Evolutionary conservation across 768 basidiomycete genomes (phyloP).

Genomic region (Roridomyces roridus): DNA sequence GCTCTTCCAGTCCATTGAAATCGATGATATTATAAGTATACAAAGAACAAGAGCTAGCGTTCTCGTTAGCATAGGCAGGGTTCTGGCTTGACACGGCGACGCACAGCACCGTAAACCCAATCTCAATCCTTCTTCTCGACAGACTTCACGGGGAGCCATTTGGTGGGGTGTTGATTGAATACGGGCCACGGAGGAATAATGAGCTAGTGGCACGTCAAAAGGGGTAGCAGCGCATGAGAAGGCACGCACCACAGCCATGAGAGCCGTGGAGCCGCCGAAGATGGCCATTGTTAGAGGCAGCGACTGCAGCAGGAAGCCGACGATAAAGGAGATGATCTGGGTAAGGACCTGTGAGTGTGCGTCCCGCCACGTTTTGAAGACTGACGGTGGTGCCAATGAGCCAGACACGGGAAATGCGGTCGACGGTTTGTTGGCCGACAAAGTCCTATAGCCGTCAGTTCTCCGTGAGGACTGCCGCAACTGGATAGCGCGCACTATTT

Average conservation of each 20-base stretch:
- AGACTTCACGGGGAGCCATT: conserved; percentile 55
- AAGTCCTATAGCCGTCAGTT: conserved; percentile 54
- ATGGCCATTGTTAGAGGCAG: conserved; percentile 57
- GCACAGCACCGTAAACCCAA: too few species aligned
- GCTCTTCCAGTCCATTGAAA: too few species aligned
- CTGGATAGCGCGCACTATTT: conserved; percentile 38
- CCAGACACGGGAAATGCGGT: conserved; percentile 48
- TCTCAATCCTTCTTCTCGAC: conserved; percentile 34
- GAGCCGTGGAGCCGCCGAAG: conserved; percentile 45
- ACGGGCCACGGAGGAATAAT: conserved; percentile 75
- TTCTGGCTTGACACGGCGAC: neutral
- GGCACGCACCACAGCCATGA: conserved; percentile 49
- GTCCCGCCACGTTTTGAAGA: neutral
- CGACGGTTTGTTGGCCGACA: conserved; percentile 62
- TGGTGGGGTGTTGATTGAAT: conserved; percentile 66
- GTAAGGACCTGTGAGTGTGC: neutral
- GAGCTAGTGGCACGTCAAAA: conserved; percentile 42
- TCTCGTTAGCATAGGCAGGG: neutral
- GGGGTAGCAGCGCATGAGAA: neutral
- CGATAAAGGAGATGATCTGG: conserved; percentile 60
- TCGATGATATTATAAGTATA: too few species aligned
- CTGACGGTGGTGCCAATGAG: conserved; percentile 56
- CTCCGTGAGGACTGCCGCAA: neutral
- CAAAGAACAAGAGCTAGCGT: neutral
- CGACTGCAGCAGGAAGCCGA: conserved; percentile 64